Conservation (phyloP, 768 basidiomycete species). For the Tulasnella sp. region DNA sequence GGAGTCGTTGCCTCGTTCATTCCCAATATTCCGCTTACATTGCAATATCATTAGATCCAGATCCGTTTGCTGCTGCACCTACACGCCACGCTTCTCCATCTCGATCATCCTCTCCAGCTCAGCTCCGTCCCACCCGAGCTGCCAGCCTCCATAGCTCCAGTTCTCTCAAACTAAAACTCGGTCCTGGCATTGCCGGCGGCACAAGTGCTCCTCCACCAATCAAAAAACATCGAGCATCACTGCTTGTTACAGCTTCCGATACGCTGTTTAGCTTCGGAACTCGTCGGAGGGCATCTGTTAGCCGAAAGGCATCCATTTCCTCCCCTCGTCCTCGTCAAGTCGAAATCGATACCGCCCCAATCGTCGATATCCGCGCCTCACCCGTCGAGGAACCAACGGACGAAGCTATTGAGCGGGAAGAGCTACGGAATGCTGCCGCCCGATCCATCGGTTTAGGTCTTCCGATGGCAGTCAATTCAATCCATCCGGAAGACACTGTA, state of each 20-base stretch:
- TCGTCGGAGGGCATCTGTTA: neutral
- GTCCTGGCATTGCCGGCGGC: neutral
- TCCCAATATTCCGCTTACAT: too few species aligned
- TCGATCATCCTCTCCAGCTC: too few species aligned
- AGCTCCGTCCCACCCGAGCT: too few species aligned
- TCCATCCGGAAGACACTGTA: neutral
- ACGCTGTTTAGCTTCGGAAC: constrained; percentile 4
- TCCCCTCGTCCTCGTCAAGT: neutral
- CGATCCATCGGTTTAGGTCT: constrained; percentile 6
- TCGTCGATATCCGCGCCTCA: constrained; percentile 2
- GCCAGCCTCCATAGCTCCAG: too few species aligned
- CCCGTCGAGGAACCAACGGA: neutral
- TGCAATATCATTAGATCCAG: too few species aligned
- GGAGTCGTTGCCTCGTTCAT: too few species aligned
- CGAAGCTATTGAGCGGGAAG: constrained; percentile 10
- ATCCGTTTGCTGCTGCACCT: too few species aligned
- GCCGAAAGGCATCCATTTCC: neutral
- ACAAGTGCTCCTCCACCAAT: neutral
- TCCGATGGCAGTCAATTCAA: neutral
- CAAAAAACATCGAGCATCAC: constrained; percentile 3
- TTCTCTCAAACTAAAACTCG: too few species aligned
- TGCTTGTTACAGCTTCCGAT: constrained; percentile 6
- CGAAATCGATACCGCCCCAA: neutral
- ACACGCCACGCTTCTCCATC: too few species aligned
- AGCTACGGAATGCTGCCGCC: constrained; percentile 5